Conservation (phyloP, 495 filamentous ascomycete genomes). For the Aspergillus nanangensis region DNA sequence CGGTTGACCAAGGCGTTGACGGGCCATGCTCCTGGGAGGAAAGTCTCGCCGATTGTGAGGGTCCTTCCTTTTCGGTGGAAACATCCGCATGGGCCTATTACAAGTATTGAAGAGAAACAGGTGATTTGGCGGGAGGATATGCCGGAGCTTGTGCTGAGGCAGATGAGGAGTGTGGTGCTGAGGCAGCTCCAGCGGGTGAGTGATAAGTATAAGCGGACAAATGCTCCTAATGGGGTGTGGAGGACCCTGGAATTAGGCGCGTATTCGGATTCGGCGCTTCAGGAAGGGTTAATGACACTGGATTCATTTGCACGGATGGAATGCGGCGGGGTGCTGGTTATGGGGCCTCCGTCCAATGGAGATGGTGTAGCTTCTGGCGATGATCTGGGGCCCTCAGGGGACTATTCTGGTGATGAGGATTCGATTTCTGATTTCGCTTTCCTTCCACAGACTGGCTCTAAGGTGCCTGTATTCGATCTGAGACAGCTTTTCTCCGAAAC, state of each 20-base stretch:
- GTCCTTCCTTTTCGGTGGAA: constrained; percentile 36
- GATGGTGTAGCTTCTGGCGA: background rate
- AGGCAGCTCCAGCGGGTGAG: constrained; percentile 31
- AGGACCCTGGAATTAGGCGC: constrained; percentile 20
- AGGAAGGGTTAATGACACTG: constrained; percentile 18
- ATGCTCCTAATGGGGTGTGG: constrained; percentile 30
- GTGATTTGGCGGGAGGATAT: constrained; percentile 66
- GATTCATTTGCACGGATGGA: constrained; percentile 24
- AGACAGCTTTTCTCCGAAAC: constrained; percentile 28
- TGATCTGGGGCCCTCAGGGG: too few species aligned
- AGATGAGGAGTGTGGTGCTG: constrained; percentile 46
- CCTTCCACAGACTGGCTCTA: constrained; percentile 24
- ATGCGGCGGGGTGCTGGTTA: constrained; percentile 26
- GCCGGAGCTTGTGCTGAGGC: constrained; percentile 51
- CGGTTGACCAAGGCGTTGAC: constrained; percentile 8
- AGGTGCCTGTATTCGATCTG: constrained; percentile 44
- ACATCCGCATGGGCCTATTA: constrained; percentile 27
- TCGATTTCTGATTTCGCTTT: constrained; percentile 20
- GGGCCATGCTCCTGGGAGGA: constrained; percentile 9
- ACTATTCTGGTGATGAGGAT: too few species aligned
- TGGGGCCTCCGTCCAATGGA: constrained; percentile 13
- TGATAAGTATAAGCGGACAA: constrained; percentile 13
- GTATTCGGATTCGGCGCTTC: constrained; percentile 24
- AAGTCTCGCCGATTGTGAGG: constrained; percentile 9
- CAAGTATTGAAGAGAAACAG: constrained; percentile 16